These are phyloP conservation scores for Solanum stenotomum DNA, from an alignment of 257 asterid species.

Conservation along the genomic window DNA sequence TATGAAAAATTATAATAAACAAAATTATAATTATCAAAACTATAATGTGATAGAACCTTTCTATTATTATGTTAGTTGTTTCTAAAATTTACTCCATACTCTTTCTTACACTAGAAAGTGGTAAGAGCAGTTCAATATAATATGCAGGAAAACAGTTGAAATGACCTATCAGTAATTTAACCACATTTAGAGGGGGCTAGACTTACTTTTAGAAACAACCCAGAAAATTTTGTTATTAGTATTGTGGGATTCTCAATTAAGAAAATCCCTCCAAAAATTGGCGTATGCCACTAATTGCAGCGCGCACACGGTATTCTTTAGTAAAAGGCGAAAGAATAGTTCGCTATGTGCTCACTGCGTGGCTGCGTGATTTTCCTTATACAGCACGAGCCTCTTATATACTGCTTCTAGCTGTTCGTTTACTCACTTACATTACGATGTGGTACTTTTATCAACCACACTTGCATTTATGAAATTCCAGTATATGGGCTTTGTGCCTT, in stretches of 20 bases:
- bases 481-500: background rate
- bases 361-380: rapidly evolving
- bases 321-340: background rate
- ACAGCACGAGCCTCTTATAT: background rate
- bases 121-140: background rate
- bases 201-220: background rate
- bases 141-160: background rate
- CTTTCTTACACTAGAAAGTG: background rate
- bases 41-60: too few relatives aligned
- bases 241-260: background rate
- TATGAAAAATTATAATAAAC: too few relatives aligned
- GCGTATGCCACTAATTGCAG: background rate
- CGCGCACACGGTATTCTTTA: background rate
- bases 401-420: background rate
- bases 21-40: too few relatives aligned
- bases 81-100: too few relatives aligned
- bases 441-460: background rate
- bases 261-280: background rate
- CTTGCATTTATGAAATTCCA: background rate
- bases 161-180: background rate
- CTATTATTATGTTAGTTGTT: too few relatives aligned
- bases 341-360: background rate
- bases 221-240: background rate
- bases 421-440: background rate
- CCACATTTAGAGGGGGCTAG: background rate